These are phyloP conservation scores for Phanerochaete sordida DNA, from an alignment of 768 basidiomycete species.

Conservation along the genomic window DNA sequence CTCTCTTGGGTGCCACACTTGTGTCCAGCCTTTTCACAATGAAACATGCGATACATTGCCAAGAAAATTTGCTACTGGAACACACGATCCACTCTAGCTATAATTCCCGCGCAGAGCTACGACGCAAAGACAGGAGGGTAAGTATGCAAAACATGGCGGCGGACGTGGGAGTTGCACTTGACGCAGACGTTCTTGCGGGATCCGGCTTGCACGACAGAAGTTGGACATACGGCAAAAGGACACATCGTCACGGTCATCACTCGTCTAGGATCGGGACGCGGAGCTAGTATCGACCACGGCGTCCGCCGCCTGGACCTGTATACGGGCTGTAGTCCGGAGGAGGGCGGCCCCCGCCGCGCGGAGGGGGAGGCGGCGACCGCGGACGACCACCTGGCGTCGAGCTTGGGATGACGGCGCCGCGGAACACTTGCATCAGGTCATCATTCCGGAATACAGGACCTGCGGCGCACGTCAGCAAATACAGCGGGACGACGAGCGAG, in stretches of 20 bases:
- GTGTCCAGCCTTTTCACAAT: too few relatives aligned
- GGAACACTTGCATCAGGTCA: conserved; percentile 83
- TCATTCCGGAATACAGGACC: conserved; percentile 90
- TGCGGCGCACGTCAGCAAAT: conserved; percentile 26
- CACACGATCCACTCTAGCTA: too few relatives aligned
- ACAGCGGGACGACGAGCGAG: neutral
- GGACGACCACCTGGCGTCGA: conserved; percentile 35
- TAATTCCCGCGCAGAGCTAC: too few relatives aligned
- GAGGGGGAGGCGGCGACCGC: conserved; percentile 51
- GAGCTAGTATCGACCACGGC: conserved; percentile 36
- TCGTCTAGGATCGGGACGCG: neutral
- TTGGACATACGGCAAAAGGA: neutral
- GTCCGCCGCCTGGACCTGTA: conserved; percentile 59
- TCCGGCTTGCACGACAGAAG: neutral
- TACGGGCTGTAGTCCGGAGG: conserved; percentile 88
- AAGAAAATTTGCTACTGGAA: too few relatives aligned
- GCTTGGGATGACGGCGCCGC: conserved; percentile 77
- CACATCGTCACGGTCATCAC: neutral
- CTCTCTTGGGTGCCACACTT: too few relatives aligned
- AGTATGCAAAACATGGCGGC: too few relatives aligned
- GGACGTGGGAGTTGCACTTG: neutral
- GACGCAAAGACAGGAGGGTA: too few relatives aligned
- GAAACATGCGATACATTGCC: too few relatives aligned
- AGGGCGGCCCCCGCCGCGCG: conserved; percentile 60
- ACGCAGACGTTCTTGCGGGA: neutral